phyloP scores from a whole-genome alignment of 306 rosid species.

The Lablab purpureus region DNA sequence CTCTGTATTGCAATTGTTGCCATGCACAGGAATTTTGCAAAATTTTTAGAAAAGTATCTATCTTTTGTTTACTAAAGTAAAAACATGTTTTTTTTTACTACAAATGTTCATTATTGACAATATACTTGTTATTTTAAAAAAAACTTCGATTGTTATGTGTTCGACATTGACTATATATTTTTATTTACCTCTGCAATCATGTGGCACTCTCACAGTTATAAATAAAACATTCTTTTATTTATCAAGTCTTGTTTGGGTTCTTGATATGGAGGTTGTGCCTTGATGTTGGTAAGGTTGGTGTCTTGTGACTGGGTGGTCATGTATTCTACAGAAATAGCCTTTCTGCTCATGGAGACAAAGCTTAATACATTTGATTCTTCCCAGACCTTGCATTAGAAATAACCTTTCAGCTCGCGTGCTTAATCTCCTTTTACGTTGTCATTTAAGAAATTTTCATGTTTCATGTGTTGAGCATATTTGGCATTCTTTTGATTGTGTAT shows the following conservation, averaged over 20 bases:
- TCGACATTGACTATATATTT: not conserved
- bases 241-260: constrained; percentile 17
- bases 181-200: constrained; percentile 23
- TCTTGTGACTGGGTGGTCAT: not conserved
- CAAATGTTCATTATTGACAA: constrained; percentile 11
- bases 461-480: constrained; percentile 33
- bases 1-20: not conserved
- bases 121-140: not conserved
- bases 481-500: constrained; percentile 31
- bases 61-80: not conserved
- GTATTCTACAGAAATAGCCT: constrained; percentile 21
- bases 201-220: not conserved
- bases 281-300: constrained; percentile 32
- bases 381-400: not conserved
- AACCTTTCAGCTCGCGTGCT: no score
- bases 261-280: constrained; percentile 23
- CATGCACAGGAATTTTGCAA: constrained; percentile 8
- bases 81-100: constrained; percentile 2
- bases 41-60: constrained; percentile 20
- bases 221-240: not conserved
- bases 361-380: constrained; percentile 30
- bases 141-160: no score
- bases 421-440: constrained; percentile 28
- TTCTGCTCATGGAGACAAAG: constrained; percentile 1
- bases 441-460: constrained; percentile 26